Evolutionary conservation across 192 early-diverging fungal genomes (phyloP).

Genomic region (Coemansia sp.): DNA sequence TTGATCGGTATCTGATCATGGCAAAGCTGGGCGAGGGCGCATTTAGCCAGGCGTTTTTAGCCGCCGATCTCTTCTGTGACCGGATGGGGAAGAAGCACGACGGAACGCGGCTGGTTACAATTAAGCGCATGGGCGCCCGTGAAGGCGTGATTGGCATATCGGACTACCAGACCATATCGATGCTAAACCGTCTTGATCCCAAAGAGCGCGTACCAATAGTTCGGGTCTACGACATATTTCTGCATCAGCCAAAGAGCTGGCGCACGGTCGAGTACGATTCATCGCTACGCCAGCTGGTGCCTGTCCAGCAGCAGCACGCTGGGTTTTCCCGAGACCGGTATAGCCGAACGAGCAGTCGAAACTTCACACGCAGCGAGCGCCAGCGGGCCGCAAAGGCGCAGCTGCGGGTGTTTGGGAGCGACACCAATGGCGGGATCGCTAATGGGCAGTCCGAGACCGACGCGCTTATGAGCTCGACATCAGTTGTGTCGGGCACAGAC

Average conservation of each 20-base stretch:
- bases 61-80: constrained; percentile 33
- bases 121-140: constrained; percentile 43
- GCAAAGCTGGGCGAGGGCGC: constrained; percentile 51
- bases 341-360: neutral
- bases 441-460: constrained; percentile 13
- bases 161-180: constrained; percentile 41
- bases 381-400: neutral
- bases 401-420: constrained; percentile 28
- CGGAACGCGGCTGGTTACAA: constrained; percentile 34
- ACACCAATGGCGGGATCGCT: neutral
- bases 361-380: neutral
- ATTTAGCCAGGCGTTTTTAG: constrained; percentile 48
- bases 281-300: constrained; percentile 14
- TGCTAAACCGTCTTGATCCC: constrained; percentile 44
- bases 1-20: constrained; percentile 43
- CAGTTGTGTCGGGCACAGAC: constrained; percentile 1
- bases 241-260: constrained; percentile 15
- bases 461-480: constrained; percentile 7
- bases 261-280: constrained; percentile 21
- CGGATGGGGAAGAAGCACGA: constrained; percentile 47
- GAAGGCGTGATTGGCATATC: constrained; percentile 46
- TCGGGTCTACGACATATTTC: constrained; percentile 37
- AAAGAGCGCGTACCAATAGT: constrained; percentile 38
- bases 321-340: constrained; percentile 1
- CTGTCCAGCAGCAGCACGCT: constrained; percentile 1